Base-by-base conservation (phyloP, 257 asterid species). In the Hygrophila difformis region DNA sequence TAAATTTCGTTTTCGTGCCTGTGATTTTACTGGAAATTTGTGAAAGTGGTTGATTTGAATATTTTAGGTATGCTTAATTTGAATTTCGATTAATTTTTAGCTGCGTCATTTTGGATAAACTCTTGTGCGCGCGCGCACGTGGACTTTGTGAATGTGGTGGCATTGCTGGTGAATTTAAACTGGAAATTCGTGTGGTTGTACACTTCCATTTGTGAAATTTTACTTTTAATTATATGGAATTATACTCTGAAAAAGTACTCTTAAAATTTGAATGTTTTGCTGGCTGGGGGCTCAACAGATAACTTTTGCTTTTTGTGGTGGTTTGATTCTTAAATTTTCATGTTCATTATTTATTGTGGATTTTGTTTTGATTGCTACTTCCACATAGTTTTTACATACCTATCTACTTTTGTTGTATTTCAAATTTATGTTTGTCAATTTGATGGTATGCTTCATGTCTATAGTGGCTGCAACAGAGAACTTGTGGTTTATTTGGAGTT, bases 381-480 rank as follows among this genome's bases (percentile, higher is more conserved):
- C 45, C 44, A 20, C 44, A 17, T 43, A 59, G 40, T 39, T 4
- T n/a, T 40, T 49, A 52, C 35, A 58, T 49, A 24, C 5, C 3
- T n/a, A n/a, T n/a, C n/a, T n/a, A n/a, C n/a, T n/a, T n/a, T n/a
- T n/a, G n/a, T n/a, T n/a, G n/a, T n/a, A n/a, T n/a, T n/a, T n/a
- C n/a, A n/a, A n/a, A n/a, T n/a, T n/a, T n/a, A n/a, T n/a, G n/a
- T n/a, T n/a, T 24, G 3, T 7, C 7, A 2, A 24, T 24, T 2
- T 24, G 3, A 2, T 3, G 3, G 29, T 24, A 24, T 24, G 29
- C 3, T 24, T 24, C 29, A 24, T 24, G 5, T 47, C 5, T 53
- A 50, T 23, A 29, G 59, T n/a, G n/a, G n/a, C n/a, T n/a, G n/a
- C n/a, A n/a, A n/a, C n/a, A n/a, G n/a, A n/a, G n/a, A n/a, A n/a